Evolutionary conservation across 768 basidiomycete genomes (phyloP), one percentile per base, ranked within the genome.

Genomic region (Dictyophora rubrovolvata): DNA sequence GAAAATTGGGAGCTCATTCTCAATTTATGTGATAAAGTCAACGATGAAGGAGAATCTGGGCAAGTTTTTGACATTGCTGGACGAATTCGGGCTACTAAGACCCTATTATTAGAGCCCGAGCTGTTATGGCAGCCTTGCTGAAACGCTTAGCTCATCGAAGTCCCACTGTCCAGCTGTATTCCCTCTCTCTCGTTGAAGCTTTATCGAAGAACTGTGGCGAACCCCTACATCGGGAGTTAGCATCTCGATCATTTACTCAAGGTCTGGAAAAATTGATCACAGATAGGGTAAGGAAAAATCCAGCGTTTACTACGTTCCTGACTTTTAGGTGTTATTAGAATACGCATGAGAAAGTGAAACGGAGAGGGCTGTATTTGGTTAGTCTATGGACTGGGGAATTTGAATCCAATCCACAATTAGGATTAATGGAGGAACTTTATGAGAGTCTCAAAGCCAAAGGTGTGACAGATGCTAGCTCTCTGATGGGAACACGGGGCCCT

Each of bases 1-100:
- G 95, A 96, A 74, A 90, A 96, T 71, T 99, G 96, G 96, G 93
- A 93, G 69, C 76, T 93, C 60, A 91, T 94, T 62, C 69, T 97
- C 53, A 92, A 89, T 65, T 72, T 98, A n/a, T 96, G 93, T 65
- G 96, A 99, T 75, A 96, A 96, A 72, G 93, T 99, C 6, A 77
- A 79, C 33, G 93, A 93, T 12, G 95, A 99, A 63, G 87, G 90
- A 1, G 83, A 86, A 67, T 72, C 79, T 51, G 94, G 94, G 94
- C 93, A 58, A 62, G 82, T 71, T 16, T 36, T 52, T 23, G 34
- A 10, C 47, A 49, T 49, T 48, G 51, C 28, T 35, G 48, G 42
- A 48, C 48, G 37, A 56, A 58, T 28, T 59, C 53, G 52, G 35
- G 33, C 17, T 58, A 53, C 17, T 58, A 53, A 54, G 22, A 34